These are phyloP conservation scores for Myxozyma lipomycoides DNA, from an alignment of 805 yeast genomes.

Conservation along the genomic window DNA sequence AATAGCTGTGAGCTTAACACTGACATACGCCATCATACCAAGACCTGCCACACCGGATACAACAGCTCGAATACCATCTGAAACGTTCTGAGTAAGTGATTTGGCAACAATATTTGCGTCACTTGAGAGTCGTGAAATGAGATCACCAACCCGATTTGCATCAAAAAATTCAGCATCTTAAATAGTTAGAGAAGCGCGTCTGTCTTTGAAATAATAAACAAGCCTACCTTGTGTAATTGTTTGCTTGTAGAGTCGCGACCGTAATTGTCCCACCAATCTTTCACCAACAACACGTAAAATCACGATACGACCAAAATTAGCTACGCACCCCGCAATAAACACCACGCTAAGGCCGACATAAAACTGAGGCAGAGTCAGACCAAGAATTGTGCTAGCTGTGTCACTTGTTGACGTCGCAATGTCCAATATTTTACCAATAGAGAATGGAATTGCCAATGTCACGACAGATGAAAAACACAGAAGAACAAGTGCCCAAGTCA, in stretches of 20 bases:
- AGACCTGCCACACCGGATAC: constrained; percentile 83
- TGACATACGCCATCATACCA: constrained; percentile 85
- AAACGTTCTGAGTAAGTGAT: constrained; percentile 80
- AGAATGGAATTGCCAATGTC: constrained; percentile 68
- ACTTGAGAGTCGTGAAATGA: constrained; percentile 80
- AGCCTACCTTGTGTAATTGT: constrained; percentile 56
- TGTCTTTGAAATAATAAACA: background rate
- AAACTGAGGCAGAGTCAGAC: constrained; percentile 61
- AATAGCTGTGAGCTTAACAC: constrained; percentile 71
- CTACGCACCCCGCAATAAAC: constrained; percentile 67
- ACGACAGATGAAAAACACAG: constrained; percentile 70
- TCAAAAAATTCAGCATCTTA: constrained; percentile 85
- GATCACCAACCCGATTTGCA: constrained; percentile 83
- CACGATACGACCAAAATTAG: constrained; percentile 78
- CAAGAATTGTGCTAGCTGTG: constrained; percentile 44
- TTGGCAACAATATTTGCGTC: constrained; percentile 86
- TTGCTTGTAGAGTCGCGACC: constrained; percentile 71
- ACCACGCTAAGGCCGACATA: constrained; percentile 57
- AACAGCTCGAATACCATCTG: constrained; percentile 85
- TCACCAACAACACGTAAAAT: constrained; percentile 79
- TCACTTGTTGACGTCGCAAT: constrained; percentile 47
- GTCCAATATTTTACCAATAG: constrained; percentile 84
- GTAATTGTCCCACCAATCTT: constrained; percentile 73
- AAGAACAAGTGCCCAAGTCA: constrained; percentile 57
- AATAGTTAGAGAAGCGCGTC: background rate